phyloP scores from a whole-genome alignment of 768 basidiomycete genomes.

The Holtermannia corniformis region DNA sequence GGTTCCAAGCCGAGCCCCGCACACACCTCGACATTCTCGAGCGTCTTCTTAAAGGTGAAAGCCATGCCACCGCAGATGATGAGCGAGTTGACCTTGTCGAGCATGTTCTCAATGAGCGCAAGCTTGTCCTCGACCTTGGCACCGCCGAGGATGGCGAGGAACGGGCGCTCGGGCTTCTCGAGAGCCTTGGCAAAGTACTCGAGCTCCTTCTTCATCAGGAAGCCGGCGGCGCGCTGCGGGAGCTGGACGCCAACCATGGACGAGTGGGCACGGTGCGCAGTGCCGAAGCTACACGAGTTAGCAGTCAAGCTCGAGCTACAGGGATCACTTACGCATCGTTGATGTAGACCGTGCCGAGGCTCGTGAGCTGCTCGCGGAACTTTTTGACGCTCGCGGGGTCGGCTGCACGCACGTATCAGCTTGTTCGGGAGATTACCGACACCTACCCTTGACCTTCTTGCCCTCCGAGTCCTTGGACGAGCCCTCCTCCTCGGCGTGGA shows the following conservation, averaged over 20 bases:
- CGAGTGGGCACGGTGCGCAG: conserved; percentile 95
- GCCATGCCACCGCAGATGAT: conserved; percentile 99
- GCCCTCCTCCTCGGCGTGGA: conserved; percentile 98
- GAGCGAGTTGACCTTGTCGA: conserved; percentile 94
- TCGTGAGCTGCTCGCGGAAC: conserved; percentile 81
- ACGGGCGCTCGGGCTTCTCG: conserved; percentile 85
- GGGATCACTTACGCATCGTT: conserved; percentile 62
- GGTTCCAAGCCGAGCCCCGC: background rate
- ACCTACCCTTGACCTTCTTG: conserved; percentile 71
- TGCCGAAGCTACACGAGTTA: conserved; percentile 56
- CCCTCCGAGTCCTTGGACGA: conserved; percentile 87
- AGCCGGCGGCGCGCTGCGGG: conserved; percentile 83
- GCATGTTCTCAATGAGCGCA: conserved; percentile 95
- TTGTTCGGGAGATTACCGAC: background rate
- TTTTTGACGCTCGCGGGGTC: conserved; percentile 65
- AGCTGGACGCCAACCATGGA: conserved; percentile 97
- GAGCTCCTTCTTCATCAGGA: conserved; percentile 96
- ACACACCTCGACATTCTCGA: conserved; percentile 62
- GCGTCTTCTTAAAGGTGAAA: conserved; percentile 95
- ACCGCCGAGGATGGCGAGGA: conserved; percentile 96
- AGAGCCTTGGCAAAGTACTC: conserved; percentile 98
- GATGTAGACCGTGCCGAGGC: conserved; percentile 89
- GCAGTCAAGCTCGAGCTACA: background rate
- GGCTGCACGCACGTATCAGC: conserved; percentile 38
- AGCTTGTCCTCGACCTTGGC: conserved; percentile 99